These are phyloP conservation scores for Epichloe scottii DNA, from an alignment of 2,329 filamentous ascomycete genomes.

Conservation along the genomic window DNA sequence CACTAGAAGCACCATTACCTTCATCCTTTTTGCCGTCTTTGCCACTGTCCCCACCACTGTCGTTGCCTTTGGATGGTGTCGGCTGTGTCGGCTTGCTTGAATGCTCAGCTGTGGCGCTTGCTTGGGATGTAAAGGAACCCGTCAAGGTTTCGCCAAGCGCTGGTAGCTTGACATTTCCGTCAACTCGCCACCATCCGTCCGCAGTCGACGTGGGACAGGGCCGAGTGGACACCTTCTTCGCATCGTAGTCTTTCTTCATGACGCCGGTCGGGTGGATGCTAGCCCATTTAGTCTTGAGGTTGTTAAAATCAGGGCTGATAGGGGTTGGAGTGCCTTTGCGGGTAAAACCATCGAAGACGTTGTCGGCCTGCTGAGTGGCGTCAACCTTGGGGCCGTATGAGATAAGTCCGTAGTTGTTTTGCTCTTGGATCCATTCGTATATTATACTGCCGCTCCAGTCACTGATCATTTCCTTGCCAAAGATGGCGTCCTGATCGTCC, in stretches of 20 bases:
- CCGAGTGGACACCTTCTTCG: slow-evolving; percentile 47
- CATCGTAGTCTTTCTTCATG: slow-evolving; percentile 50
- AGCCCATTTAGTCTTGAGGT: slow-evolving; percentile 66
- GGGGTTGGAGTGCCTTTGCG: slow-evolving; percentile 63
- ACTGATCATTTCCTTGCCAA: slow-evolving; percentile 58
- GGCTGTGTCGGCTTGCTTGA: slow-evolving; percentile 2
- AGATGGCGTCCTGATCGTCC: slow-evolving; percentile 63
- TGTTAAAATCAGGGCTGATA: slow-evolving; percentile 62
- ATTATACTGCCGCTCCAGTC: slow-evolving; percentile 67
- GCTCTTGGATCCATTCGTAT: slow-evolving; percentile 83
- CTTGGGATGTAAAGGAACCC: slow-evolving; percentile 12
- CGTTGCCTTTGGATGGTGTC: background rate
- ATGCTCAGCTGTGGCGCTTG: slow-evolving; percentile 9
- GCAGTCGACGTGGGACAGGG: slow-evolving; percentile 58
- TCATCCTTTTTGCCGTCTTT: slow-evolving; percentile 6
- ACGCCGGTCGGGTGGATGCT: slow-evolving; percentile 59
- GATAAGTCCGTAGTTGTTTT: slow-evolving; percentile 71
- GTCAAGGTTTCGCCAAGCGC: slow-evolving; percentile 45
- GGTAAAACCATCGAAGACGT: slow-evolving; percentile 52
- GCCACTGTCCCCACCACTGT: background rate
- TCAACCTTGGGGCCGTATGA: slow-evolving; percentile 54
- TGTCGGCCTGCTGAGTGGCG: slow-evolving; percentile 37
- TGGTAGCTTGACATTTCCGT: slow-evolving; percentile 58
- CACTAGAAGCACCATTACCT: slow-evolving; percentile 11
- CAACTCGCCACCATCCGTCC: slow-evolving; percentile 68